Conservation (phyloP, 257 asterid species). For the Agastache rugosa region DNA sequence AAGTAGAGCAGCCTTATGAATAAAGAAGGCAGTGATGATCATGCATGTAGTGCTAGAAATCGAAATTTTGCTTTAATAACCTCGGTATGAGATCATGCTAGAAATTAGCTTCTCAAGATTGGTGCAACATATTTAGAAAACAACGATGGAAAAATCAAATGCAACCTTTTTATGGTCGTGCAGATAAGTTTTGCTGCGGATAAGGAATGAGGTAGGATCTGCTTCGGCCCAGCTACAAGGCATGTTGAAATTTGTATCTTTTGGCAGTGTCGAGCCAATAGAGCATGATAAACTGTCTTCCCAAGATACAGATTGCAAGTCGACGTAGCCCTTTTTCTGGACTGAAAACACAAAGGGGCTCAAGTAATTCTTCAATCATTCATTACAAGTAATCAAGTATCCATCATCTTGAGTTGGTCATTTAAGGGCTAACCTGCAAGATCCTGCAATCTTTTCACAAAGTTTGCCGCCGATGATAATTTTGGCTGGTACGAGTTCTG, state of each 20-base stretch:
- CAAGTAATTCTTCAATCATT: slow-evolving; percentile 13
- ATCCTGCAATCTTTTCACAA: slow-evolving; percentile 75
- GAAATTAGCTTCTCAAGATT: not conserved
- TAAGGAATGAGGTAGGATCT: slow-evolving; percentile 74
- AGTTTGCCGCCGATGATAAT: slow-evolving; percentile 58
- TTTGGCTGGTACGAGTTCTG: slow-evolving; percentile 65
- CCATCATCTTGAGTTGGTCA: not conserved
- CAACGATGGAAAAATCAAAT: not conserved
- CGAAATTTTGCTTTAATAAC: not conserved
- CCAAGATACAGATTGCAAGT: slow-evolving; percentile 64
- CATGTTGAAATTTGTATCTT: slow-evolving; percentile 57
- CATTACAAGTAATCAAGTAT: slow-evolving; percentile 15
- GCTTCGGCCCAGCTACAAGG: slow-evolving; percentile 74
- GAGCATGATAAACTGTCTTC: slow-evolving; percentile 51
- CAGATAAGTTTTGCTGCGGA: slow-evolving; percentile 78
- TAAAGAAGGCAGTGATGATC: not conserved
- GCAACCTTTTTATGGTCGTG: slow-evolving; percentile 71
- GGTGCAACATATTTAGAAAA: not conserved
- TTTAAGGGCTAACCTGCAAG: slow-evolving; percentile 57
- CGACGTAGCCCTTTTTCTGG: slow-evolving; percentile 76
- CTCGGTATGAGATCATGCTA: too few species aligned
- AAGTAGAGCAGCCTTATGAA: not conserved
- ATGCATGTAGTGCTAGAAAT: not conserved
- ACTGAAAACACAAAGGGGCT: slow-evolving; percentile 44
- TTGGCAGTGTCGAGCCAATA: slow-evolving; percentile 77